Evolutionary conservation across 2,329 filamentous ascomycete genomes (phyloP), one percentile per base, ranked within the genome.

Genomic region (Epichloe festucae): DNA sequence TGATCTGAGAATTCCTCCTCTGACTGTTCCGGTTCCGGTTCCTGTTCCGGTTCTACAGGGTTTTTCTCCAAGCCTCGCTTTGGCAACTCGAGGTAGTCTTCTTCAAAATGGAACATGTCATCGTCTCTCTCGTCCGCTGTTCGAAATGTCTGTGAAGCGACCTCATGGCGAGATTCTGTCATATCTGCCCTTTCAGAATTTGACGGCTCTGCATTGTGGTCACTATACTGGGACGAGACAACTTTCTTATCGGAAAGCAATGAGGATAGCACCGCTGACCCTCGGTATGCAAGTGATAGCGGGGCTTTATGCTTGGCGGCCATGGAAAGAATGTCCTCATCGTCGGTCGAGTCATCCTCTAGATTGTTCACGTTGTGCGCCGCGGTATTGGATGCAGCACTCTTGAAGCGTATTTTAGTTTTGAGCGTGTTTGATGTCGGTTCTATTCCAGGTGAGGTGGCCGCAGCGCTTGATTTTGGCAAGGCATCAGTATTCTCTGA

Each of bases 71-170:
- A 10, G 10, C 39, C 36, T 23, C 17, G 31, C 17, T 40, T 61
- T 14, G 62, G 57, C n/a, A 63, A 60, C 44, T 60, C 64, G 10
- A 65, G 57, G 2, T 66, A 65, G 14, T 62, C 64, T 11, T 59
- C 57, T 48, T 76, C 74, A 51, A 76, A 76, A 5, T 70, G 62
- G 54, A 76, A 76, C 56, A 76, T 59, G 7, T 70, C 71, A 34
- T 71, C 70, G 4, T 70, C 65, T 11, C 8, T 19, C 17, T 69
- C 39, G 2, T 52, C 23, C 52, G 15, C 12, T 38, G n/a, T 23
- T n/a, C 17, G 21, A 17, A 15, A 23, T 10, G 5, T 10, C 40
- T 10, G 4, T 15, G 40, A 21, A 8, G 12, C 36, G 27, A n/a
- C 15, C 19, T 43, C 44, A 27, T 27, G 15, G 15, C 43, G 17